phyloP scores from a whole-genome alignment of 331 rosid genomes.

The Rhamnella rubrinervis region DNA sequence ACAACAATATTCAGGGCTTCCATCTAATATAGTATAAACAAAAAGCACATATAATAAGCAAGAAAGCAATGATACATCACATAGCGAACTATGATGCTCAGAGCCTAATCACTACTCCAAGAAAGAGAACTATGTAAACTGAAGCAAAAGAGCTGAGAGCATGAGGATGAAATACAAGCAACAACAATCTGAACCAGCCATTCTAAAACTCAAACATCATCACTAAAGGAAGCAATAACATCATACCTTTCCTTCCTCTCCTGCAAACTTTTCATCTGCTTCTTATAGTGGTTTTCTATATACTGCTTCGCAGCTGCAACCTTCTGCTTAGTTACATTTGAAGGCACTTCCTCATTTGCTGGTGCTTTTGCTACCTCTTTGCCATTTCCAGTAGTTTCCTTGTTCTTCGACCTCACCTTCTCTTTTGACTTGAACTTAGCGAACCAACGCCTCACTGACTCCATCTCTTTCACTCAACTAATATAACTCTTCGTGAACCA shows the following conservation, averaged over 20 bases:
- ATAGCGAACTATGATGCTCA: not conserved
- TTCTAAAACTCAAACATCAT: not conserved
- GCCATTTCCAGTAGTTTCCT: constrained; percentile 47
- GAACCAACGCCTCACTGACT: constrained; percentile 64
- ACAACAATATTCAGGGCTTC: not conserved
- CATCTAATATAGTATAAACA: not conserved
- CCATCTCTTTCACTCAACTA: constrained; percentile 46
- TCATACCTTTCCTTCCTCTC: constrained; percentile 88
- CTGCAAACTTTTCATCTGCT: constrained; percentile 92
- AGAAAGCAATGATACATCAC: not conserved
- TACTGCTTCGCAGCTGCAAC: constrained; percentile 96
- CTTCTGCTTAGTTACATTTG: constrained; percentile 87
- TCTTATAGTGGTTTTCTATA: constrained; percentile 95
- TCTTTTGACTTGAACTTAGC: constrained; percentile 69
- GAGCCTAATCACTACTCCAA: not conserved
- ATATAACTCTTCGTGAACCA: constrained; percentile 21
- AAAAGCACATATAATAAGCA: no score
- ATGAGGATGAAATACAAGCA: not conserved
- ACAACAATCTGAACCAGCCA: no score
- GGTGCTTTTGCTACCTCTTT: constrained; percentile 60
- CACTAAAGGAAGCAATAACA: constrained; percentile 10
- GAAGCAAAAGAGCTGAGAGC: not conserved
- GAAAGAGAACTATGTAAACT: not conserved
- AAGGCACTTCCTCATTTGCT: constrained; percentile 69
- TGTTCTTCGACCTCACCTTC: constrained; percentile 55